Percentiles rank a stretch among this genome's conserved stretches.
Evolutionary conservation across 108 stramenopile genomes (phyloP).

Genomic region (Cylindrotheca fusiformis): DNA sequence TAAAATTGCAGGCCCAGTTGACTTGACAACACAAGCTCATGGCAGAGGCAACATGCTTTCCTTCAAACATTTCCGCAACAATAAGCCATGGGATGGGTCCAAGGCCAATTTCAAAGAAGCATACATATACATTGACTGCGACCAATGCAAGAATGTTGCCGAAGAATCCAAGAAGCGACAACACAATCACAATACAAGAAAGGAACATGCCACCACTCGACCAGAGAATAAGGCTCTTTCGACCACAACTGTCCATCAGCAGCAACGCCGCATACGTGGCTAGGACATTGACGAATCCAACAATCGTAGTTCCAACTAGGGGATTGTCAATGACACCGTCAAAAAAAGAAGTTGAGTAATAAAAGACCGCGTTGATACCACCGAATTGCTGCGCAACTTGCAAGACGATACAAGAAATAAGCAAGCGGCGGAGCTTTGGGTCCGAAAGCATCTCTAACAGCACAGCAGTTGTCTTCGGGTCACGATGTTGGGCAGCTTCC

Average conservation of each 20-base stretch:
- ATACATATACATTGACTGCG: constrained; percentile 84
- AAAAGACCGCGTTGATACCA: constrained; percentile 99
- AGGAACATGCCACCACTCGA: constrained; percentile 83
- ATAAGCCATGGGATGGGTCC: constrained; percentile 97
- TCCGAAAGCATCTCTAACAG: constrained; percentile 74
- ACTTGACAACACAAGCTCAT: constrained; percentile 78
- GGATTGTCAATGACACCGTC: constrained; percentile 92
- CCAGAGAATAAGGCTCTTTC: constrained; percentile 87
- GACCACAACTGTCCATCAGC: constrained; percentile 89
- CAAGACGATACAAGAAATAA: constrained; percentile 72
- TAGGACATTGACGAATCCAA: constrained; percentile 90
- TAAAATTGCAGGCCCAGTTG: constrained; percentile 94
- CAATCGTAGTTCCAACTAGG: constrained; percentile 87
- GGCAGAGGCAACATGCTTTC: constrained; percentile 88
- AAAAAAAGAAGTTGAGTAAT: constrained; percentile 97
- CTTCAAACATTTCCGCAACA: constrained; percentile 90
- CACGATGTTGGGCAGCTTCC: constrained; percentile 55
- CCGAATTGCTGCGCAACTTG: constrained; percentile 93
- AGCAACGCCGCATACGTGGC: constrained; percentile 91
- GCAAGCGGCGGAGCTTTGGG: constrained; percentile 63
- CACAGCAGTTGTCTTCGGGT: constrained; percentile 25
- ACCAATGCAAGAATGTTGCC: constrained; percentile 63
- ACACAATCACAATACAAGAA: constrained; percentile 61
- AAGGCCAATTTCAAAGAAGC: constrained; percentile 95
- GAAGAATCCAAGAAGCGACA: constrained; percentile 60